Evolutionary conservation across 2,329 filamentous ascomycete species (phyloP), one percentile per base, ranked within the genome.

Genomic region (Cladosporium phlei): DNA sequence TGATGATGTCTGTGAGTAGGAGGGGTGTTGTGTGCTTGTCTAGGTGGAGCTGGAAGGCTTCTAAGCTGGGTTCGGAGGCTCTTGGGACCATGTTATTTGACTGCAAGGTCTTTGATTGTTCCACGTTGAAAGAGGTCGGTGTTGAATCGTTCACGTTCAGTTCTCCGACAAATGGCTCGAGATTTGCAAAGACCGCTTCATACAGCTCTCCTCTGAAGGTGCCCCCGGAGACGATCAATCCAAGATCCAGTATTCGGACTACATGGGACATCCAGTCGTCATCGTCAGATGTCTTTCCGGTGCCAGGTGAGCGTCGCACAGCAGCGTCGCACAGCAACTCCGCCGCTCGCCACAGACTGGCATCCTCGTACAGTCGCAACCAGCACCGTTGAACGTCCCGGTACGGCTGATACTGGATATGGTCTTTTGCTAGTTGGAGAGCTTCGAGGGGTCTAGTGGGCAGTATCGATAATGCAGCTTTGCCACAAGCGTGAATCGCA

Each of bases 181-280:
- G 57, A 0, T 75, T 72, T 32, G 66, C 59, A 47, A 83, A 73
- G 35, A 83, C 72, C 64, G 75, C 30, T 47, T 68, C 62, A 14
- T 72, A 57, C 1, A 71, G 29, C 4, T 59, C 55, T 6, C 78
- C 75, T 46, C 86, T 71, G 1, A 61, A 72, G 1, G 79, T 78
- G 0, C 77, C 84, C 1, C 85, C 86, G 0, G 86, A 79, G 45
- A 89, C 77, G 35, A 95, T 87, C 34, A 94, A 66, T 0, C 85
- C 83, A 63, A 82, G 80, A 58, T 96, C 90, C 2, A 97, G 73
- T 1, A 75, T 68, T 44, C 75, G 74, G 25, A 95, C 77, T 2
- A 85, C 71, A 2, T 72, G 64, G 25, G 78, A 73, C 3, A 89
- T 60, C 66, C 73, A 79, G 24, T 68, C 56, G 10, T 33, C 34